phyloP scores from a whole-genome alignment of 768 basidiomycete species.

The Panaeolus papilionaceus region DNA sequence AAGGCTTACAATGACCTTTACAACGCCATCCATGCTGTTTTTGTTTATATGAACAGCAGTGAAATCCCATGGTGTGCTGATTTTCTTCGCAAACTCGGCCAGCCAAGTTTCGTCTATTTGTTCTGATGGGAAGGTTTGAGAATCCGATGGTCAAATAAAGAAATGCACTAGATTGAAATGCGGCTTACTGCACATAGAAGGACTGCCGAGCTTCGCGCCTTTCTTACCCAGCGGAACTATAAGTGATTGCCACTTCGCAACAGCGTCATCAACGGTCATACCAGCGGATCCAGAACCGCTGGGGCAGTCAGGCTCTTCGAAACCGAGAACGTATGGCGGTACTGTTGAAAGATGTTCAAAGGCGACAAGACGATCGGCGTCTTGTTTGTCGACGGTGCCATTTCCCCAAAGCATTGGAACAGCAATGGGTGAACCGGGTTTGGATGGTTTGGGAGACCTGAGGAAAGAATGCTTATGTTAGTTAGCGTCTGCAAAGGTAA shows the following conservation, averaged over 20 bases:
- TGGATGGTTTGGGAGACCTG: constrained; percentile 48
- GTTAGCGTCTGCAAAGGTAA: neutral
- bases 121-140: constrained; percentile 34
- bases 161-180: constrained; percentile 16
- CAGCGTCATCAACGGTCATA: constrained; percentile 49
- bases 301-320: constrained; percentile 54
- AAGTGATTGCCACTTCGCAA: constrained; percentile 44
- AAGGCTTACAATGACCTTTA: constrained; percentile 45
- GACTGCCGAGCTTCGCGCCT: constrained; percentile 49
- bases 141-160: neutral
- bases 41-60: constrained; percentile 57
- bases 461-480: constrained; percentile 1
- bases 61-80: constrained; percentile 50
- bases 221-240: constrained; percentile 48
- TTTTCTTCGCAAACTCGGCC: constrained; percentile 41
- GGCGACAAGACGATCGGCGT: constrained; percentile 42
- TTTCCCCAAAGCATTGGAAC: constrained; percentile 58
- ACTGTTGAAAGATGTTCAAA: constrained; percentile 41
- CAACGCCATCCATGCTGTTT: constrained; percentile 49
- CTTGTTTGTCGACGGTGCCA: constrained; percentile 44
- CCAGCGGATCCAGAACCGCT: constrained; percentile 51
- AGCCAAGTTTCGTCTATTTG: constrained; percentile 57
- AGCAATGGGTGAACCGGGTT: constrained; percentile 44
- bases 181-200: constrained; percentile 54
- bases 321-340: constrained; percentile 49